Percentiles rank a stretch among this genome's conserved stretches.
Conservation (phyloP, 2,329 filamentous ascomycete species). For the Colletotrichum sojae region DNA sequence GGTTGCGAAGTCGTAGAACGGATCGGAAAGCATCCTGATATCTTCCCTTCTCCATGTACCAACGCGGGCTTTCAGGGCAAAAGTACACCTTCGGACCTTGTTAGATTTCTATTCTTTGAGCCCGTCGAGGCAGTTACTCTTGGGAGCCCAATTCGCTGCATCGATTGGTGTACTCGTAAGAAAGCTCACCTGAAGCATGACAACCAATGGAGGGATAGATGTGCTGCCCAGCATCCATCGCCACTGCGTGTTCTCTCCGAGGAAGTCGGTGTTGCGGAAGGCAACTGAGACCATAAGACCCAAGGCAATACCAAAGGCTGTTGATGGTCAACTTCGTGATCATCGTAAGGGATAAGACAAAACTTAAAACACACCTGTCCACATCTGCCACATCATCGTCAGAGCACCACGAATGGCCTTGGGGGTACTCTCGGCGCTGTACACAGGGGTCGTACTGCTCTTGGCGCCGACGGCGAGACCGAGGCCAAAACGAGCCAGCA, state of each 20-base stretch:
- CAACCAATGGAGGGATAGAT: slow-evolving; percentile 65
- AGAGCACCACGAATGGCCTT: slow-evolving; percentile 56
- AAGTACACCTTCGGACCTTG: slow-evolving; percentile 57
- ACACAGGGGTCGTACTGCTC: slow-evolving; percentile 53
- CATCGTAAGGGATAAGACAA: too few relatives aligned
- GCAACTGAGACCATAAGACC: slow-evolving; percentile 56
- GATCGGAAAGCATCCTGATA: slow-evolving; percentile 62
- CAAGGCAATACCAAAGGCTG: slow-evolving; percentile 54
- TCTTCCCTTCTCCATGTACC: slow-evolving; percentile 66
- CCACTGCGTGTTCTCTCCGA: slow-evolving; percentile 53
- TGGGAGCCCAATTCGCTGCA: too few relatives aligned
- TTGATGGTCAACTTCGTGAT: slow-evolving; percentile 27
- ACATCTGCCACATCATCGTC: slow-evolving; percentile 55
- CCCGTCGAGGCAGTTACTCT: neutral
- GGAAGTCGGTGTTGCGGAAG: slow-evolving; percentile 47
- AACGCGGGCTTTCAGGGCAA: slow-evolving; percentile 68
- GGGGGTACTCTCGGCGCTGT: slow-evolving; percentile 54
- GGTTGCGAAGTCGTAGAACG: slow-evolving; percentile 61
- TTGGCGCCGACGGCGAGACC: slow-evolving; percentile 56
- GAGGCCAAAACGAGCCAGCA: slow-evolving; percentile 52
- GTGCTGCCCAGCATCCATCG: slow-evolving; percentile 64
- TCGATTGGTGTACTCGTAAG: neutral
- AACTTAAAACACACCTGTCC: slow-evolving; percentile 7
- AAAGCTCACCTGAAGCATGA: slow-evolving; percentile 56
- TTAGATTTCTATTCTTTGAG: neutral